Conservation (phyloP, 2,329 filamentous ascomycete genomes). For the Xylaria sp. region DNA sequence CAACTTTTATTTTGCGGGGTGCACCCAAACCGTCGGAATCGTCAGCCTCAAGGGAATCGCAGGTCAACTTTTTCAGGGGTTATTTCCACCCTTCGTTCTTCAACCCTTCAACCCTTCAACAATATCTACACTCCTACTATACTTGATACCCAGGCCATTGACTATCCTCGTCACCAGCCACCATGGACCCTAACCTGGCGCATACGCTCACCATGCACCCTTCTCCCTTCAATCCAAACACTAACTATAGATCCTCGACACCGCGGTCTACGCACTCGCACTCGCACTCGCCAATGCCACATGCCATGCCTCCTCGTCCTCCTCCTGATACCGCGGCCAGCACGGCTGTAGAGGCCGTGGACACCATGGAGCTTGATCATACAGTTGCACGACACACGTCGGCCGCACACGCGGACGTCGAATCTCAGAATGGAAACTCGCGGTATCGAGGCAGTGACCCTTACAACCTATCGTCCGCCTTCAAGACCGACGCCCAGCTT, state of each 20-base stretch:
- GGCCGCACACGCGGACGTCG: conserved; percentile 56
- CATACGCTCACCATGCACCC: conserved; percentile 58
- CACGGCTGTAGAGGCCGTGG: conserved; percentile 58
- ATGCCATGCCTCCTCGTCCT: conserved; percentile 24
- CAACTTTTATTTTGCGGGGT: conserved; percentile 11
- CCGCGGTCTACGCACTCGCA: conserved; percentile 43
- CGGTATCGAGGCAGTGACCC: conserved; percentile 76
- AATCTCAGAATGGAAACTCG: conserved; percentile 50
- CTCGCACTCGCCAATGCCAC: conserved; percentile 38
- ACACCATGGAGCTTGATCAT: conserved; percentile 48
- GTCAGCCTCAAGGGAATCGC: not conserved
- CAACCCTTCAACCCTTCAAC: conserved; percentile 1
- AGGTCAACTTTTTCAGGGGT: not conserved
- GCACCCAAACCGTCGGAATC: not conserved
- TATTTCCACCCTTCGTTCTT: not conserved
- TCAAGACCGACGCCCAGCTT: conserved; percentile 83
- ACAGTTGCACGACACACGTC: conserved; percentile 58
- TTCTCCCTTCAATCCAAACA: conserved; percentile 53
- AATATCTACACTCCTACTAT: too few relatives aligned
- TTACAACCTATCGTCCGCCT: conserved; percentile 78
- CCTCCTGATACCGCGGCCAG: conserved; percentile 53
- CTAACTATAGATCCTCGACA: conserved; percentile 29
- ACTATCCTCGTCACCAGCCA: conserved; percentile 1
- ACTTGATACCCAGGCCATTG: not conserved
- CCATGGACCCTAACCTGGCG: conserved; percentile 57